These are phyloP conservation scores for Saccharomyces hybrid DNA, from an alignment of 1,139 yeast species.

Conservation along the genomic window DNA sequence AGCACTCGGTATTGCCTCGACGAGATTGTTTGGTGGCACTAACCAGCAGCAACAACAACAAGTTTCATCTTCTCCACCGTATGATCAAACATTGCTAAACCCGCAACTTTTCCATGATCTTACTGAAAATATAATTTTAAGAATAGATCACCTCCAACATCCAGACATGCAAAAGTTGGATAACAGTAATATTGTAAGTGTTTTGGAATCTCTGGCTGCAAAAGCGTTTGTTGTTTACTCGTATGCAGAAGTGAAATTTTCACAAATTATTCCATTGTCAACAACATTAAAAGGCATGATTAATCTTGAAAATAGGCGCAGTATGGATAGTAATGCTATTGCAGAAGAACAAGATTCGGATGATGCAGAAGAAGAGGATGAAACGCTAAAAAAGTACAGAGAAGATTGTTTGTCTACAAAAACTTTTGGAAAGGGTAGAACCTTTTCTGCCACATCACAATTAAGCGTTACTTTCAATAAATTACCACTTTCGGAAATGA, in stretches of 20 bases:
- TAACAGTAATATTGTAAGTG: constrained; percentile 34
- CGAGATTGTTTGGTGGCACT: constrained; percentile 64
- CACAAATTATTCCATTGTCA: constrained; percentile 73
- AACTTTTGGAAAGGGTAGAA: not conserved
- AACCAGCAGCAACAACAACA: constrained; percentile 20
- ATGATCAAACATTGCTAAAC: constrained; percentile 19
- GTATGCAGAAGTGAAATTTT: constrained; percentile 85
- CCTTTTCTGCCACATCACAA: not conserved
- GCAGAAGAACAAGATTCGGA: constrained; percentile 27
- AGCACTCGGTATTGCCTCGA: constrained; percentile 82
- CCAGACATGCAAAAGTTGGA: constrained; percentile 13
- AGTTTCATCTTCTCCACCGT: constrained; percentile 11
- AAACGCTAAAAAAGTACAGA: not conserved
- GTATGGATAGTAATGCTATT: constrained; percentile 30
- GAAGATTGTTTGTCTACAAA: not conserved
- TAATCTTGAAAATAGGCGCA: constrained; percentile 18
- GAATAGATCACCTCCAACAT: constrained; percentile 22
- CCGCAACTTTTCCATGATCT: constrained; percentile 27
- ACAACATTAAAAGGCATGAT: constrained; percentile 41
- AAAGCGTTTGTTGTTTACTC: constrained; percentile 83
- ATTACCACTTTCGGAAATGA: constrained; percentile 39
- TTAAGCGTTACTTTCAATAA: constrained; percentile 31
- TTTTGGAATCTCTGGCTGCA: constrained; percentile 71
- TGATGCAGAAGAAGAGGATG: constrained; percentile 12
- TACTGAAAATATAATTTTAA: constrained; percentile 32